Conservation (phyloP, 768 basidiomycete species). For the Hypholoma sublateritium region DNA sequence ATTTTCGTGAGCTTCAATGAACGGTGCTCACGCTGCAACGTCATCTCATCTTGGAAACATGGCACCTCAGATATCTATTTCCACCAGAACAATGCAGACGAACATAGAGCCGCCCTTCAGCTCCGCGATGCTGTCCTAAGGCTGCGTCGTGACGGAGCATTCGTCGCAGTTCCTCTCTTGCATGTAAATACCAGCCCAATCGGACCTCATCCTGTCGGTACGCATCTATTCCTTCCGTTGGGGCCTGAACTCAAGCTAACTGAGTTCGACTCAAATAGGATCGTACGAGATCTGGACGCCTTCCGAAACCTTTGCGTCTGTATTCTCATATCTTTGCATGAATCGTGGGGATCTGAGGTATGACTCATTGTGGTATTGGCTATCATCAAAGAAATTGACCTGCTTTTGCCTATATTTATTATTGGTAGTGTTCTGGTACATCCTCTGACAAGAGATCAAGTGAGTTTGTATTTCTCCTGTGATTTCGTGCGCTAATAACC, state of each 20-base stretch:
- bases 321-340: slow-evolving; percentile 75
- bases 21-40: not conserved
- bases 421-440: slow-evolving; percentile 66
- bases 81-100: slow-evolving; percentile 60
- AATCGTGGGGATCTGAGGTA: slow-evolving; percentile 72
- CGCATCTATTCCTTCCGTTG: slow-evolving; percentile 19
- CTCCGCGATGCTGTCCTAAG: slow-evolving; percentile 72
- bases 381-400: not conserved
- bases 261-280: slow-evolving; percentile 29
- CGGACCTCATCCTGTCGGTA: slow-evolving; percentile 77
- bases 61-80: slow-evolving; percentile 71
- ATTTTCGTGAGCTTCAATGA: slow-evolving; percentile 57
- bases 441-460: slow-evolving; percentile 71
- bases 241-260: not conserved
- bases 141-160: slow-evolving; percentile 72
- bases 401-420: not conserved
- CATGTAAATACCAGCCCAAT: slow-evolving; percentile 68
- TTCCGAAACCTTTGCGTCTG: slow-evolving; percentile 66
- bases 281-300: slow-evolving; percentile 86
- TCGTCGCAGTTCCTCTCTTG: slow-evolving; percentile 75
- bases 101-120: slow-evolving; percentile 64
- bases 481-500: not conserved
- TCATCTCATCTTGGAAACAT: not conserved
- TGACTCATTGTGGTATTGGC: not conserved
- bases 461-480: slow-evolving; percentile 28